phyloP scores from a whole-genome alignment of 257 asterid genomes.

The Fraxinus excelsior region DNA sequence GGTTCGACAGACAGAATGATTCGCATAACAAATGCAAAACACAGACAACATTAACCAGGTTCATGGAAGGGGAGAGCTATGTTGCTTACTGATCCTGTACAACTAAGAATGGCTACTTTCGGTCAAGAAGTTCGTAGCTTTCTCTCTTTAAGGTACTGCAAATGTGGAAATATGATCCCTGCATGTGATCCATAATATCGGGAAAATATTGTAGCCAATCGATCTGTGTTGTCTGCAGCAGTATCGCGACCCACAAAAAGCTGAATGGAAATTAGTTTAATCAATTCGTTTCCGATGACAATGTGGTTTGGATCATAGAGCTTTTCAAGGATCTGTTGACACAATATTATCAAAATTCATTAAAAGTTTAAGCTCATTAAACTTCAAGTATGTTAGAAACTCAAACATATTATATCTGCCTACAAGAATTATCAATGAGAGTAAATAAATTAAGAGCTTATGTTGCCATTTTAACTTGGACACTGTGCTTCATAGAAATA shows the following conservation, averaged over 20 bases:
- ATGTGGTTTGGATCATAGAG: constrained; percentile 75
- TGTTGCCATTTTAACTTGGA: not conserved
- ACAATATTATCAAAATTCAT: constrained; percentile 12
- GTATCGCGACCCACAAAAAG: constrained; percentile 39
- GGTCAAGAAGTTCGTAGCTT: constrained; percentile 17
- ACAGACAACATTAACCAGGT: not conserved
- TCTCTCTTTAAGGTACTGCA: constrained; percentile 36
- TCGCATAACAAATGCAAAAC: not conserved
- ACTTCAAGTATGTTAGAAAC: not conserved
- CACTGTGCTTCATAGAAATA: not conserved
- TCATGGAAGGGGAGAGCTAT: not conserved
- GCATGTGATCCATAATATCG: constrained; percentile 73
- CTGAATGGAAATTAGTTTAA: constrained; percentile 74
- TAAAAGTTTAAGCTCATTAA: not conserved
- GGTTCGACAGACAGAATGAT: not conserved
- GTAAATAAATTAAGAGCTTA: not conserved
- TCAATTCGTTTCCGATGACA: constrained; percentile 76
- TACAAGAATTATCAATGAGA: not conserved
- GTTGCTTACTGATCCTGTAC: not conserved
- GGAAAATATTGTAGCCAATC: constrained; percentile 46
- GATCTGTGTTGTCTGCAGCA: constrained; percentile 36
- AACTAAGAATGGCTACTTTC: not conserved
- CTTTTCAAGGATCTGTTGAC: constrained; percentile 68
- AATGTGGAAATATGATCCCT: constrained; percentile 53
- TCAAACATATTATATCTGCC: not conserved